Evolutionary conservation across 805 yeast species (phyloP).

Genomic region (Sugiyamaella smithiae): DNA sequence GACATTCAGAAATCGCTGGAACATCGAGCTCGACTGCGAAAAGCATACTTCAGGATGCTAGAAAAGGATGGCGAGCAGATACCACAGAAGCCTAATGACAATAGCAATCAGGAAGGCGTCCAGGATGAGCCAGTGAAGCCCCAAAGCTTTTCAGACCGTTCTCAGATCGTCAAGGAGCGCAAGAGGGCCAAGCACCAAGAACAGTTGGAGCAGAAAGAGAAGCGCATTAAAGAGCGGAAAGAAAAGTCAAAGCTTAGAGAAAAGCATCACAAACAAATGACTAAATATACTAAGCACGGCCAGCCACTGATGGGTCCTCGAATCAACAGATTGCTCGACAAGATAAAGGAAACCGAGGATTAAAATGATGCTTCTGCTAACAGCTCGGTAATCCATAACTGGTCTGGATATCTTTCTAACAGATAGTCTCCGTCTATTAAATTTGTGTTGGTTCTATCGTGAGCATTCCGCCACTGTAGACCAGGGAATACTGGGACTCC

Average conservation of each 20-base stretch:
- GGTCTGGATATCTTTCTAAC: not conserved
- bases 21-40: constrained; percentile 78
- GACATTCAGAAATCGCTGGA: constrained; percentile 77
- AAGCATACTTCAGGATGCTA: constrained; percentile 73
- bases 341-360: constrained; percentile 49
- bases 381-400: constrained; percentile 7
- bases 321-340: constrained; percentile 71
- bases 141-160: constrained; percentile 7
- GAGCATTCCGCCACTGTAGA: not conserved
- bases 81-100: constrained; percentile 6
- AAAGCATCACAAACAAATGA: constrained; percentile 44
- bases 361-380: constrained; percentile 4
- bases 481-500: constrained; percentile 12
- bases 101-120: constrained; percentile 12
- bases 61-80: constrained; percentile 57
- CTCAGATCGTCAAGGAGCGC: constrained; percentile 36
- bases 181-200: constrained; percentile 42
- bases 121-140: constrained; percentile 32
- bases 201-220: constrained; percentile 42
- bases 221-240: constrained; percentile 42
- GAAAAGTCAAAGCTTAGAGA: constrained; percentile 38
- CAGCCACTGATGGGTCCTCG: constrained; percentile 93
- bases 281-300: constrained; percentile 63
- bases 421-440: constrained; percentile 11
- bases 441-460: not conserved